These are phyloP conservation scores for Quercus phellos DNA, from an alignment of 331 rosid species.

Conservation along the genomic window DNA sequence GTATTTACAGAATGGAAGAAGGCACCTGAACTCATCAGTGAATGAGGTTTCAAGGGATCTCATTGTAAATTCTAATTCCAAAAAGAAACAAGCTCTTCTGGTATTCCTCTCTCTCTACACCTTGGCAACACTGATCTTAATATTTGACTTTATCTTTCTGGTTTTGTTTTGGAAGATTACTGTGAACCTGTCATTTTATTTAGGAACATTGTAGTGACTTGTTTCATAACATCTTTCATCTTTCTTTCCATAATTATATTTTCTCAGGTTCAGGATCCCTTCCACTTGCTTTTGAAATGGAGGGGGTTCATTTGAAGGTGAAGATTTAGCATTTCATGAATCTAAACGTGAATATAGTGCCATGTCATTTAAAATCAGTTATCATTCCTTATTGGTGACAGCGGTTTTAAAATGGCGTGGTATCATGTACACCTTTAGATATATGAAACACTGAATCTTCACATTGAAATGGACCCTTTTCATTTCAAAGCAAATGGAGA, in stretches of 20 bases:
- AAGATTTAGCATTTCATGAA: no score
- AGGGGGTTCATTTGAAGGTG: no score
- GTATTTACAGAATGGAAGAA: constrained; percentile 87
- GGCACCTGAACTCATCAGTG: constrained; percentile 82
- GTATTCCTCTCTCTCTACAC: constrained; percentile 42
- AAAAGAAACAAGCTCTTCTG: constrained; percentile 90
- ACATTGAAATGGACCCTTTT: no score
- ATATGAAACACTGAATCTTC: no score
- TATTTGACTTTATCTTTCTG: constrained; percentile 7
- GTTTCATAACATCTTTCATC: background rate
- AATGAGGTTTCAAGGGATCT: constrained; percentile 98
- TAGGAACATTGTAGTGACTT: background rate
- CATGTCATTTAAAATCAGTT: no score
- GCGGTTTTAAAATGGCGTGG: no score
- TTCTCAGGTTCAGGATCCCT: background rate
- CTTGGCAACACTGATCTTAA: constrained; percentile 7
- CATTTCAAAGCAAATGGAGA: no score
- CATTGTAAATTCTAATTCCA: constrained; percentile 81
- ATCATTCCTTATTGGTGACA: no score
- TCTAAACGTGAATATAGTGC: no score
- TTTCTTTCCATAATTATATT: background rate
- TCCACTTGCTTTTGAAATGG: no score
- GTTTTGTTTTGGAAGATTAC: background rate
- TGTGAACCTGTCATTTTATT: background rate
- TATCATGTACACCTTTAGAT: no score